These are phyloP conservation scores for Penicillium sp. DNA, from an alignment of 2,329 filamentous ascomycete species.

Conservation along the genomic window DNA sequence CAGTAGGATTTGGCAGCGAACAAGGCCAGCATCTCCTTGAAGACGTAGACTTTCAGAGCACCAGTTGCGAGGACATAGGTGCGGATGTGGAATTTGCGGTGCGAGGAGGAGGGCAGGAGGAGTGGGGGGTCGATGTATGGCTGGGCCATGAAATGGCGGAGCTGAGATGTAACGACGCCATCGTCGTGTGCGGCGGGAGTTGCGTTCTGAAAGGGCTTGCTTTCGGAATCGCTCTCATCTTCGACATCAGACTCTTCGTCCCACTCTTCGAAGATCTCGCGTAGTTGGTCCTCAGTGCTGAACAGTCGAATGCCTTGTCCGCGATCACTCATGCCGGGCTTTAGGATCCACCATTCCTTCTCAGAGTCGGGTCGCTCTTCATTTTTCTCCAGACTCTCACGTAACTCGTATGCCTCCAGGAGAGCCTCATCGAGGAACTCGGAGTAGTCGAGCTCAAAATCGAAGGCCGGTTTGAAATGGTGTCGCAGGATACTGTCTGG, in stretches of 20 bases:
- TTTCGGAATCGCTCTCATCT: slow-evolving; percentile 38
- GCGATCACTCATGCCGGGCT: slow-evolving; percentile 95
- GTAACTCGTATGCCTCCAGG: slow-evolving; percentile 83
- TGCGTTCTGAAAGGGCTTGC: slow-evolving; percentile 42
- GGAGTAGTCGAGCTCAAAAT: slow-evolving; percentile 94
- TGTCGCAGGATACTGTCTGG: slow-evolving; percentile 67
- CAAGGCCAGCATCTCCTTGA: slow-evolving; percentile 86
- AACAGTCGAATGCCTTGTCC: slow-evolving; percentile 93
- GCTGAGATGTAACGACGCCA: slow-evolving; percentile 79
- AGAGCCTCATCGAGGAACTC: slow-evolving; percentile 95
- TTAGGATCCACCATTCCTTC: slow-evolving; percentile 94
- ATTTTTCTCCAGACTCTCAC: slow-evolving; percentile 74
- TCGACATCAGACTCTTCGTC: slow-evolving; percentile 65
- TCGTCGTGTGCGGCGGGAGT: slow-evolving; percentile 40
- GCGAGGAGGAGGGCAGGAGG: slow-evolving; percentile 62
- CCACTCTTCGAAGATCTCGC: slow-evolving; percentile 87
- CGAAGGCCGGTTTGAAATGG: slow-evolving; percentile 75
- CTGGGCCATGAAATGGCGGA: slow-evolving; percentile 94
- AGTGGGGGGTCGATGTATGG: slow-evolving; percentile 91
- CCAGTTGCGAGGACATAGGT: slow-evolving; percentile 85
- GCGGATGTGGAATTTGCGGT: slow-evolving; percentile 90
- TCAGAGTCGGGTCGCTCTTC: slow-evolving; percentile 61
- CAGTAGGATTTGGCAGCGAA: slow-evolving; percentile 78
- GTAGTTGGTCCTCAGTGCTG: slow-evolving; percentile 79
- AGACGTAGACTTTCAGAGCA: slow-evolving; percentile 79